Evolutionary conservation across 2,329 filamentous ascomycete genomes (phyloP), one percentile per base, ranked within the genome.

Genomic region (Colletotrichum sp.): DNA sequence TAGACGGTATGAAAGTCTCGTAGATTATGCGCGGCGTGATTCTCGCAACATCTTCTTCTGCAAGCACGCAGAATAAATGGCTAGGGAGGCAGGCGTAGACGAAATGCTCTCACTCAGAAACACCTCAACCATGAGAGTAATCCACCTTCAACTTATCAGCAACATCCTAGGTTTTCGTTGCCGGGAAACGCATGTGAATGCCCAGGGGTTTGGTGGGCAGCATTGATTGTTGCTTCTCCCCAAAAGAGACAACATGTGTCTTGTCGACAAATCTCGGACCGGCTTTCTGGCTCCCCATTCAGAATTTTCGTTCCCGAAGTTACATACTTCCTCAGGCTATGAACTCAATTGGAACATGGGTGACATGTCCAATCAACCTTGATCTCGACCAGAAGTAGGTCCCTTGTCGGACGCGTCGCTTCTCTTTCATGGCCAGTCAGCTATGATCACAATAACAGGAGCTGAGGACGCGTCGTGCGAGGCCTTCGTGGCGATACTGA

Each of bases 171-270:
- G 24, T 28, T 15, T 6, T 0, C 10, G 56, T n/a, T 55, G 56
- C 67, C 16, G n/a, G 67, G 67, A 64, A 58, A 62, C 67, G 56
- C 56, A 58, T 28, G 67, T 26, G 21, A 26, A 18, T 4, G 4
- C 55, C 3, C 15, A 24, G 26, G 26, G 26, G 34, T 15, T 6
- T 9, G 7, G 6, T 1, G 12, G 5, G 55, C 6, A 0, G 1
- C 18, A n/a, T 3, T 6, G 9, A 43, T n/a, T 43, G 38, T 3
- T 26, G n/a, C 16, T 18, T 16, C 5, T 13, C n/a, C n/a, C n/a
- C n/a, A 24, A 18, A 28, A 28, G 0, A 18, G 8, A 30, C 5
- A 26, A 26, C 55, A 26, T 58, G 4, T 9, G 3, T 58, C 16
- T 9, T 2, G 26, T 28, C 55, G 55, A 62, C 26, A 32, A n/a